phyloP scores from a whole-genome alignment of 495 filamentous ascomycete species.

The Penicillium canariense region DNA sequence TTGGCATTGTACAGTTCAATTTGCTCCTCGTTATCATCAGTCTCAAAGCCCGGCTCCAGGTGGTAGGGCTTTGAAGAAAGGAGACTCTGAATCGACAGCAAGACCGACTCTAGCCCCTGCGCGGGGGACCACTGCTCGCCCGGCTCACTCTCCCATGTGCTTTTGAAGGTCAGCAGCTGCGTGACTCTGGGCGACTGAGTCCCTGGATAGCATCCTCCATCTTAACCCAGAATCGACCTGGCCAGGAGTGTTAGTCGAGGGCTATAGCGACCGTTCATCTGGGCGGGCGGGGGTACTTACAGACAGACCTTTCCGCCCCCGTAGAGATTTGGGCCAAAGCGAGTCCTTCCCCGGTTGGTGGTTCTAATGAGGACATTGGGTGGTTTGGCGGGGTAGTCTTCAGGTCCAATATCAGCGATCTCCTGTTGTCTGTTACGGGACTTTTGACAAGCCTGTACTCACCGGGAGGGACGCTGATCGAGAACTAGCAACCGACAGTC shows the following conservation, averaged over 20 bases:
- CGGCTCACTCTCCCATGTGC: slow-evolving; percentile 87
- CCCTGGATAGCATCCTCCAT: neutral
- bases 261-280: neutral
- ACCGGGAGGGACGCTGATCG: slow-evolving; percentile 37
- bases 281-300: slow-evolving; percentile 42
- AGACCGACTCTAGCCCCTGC: slow-evolving; percentile 89
- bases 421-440: neutral
- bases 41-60: slow-evolving; percentile 92
- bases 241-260: slow-evolving; percentile 15
- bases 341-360: slow-evolving; percentile 80
- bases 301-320: slow-evolving; percentile 87
- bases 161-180: slow-evolving; percentile 30
- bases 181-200: neutral
- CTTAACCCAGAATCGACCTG: slow-evolving; percentile 89
- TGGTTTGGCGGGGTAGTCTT: slow-evolving; percentile 85
- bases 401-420: slow-evolving; percentile 1
- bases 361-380: slow-evolving; percentile 74
- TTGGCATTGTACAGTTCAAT: slow-evolving; percentile 84
- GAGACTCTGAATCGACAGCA: slow-evolving; percentile 93
- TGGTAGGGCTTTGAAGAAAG: slow-evolving; percentile 94
- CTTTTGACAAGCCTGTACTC: neutral
- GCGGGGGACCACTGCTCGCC: slow-evolving; percentile 96
- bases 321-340: slow-evolving; percentile 98
- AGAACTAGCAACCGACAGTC: slow-evolving; percentile 26
- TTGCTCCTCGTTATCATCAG: slow-evolving; percentile 70